These are phyloP conservation scores for Xylaria polymorpha DNA, from an alignment of 2,329 filamentous ascomycete species.

Conservation along the genomic window DNA sequence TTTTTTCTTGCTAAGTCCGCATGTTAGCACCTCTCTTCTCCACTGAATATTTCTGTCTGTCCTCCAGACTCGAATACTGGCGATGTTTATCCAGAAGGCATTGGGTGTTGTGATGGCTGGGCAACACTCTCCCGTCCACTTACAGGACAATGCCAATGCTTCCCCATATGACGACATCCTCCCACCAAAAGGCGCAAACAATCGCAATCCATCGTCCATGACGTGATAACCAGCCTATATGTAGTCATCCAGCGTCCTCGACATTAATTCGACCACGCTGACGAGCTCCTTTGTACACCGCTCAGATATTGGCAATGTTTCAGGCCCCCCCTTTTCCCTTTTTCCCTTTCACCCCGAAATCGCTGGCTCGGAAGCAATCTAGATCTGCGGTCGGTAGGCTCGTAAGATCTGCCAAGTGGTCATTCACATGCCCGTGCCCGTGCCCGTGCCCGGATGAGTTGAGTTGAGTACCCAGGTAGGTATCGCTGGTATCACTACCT, in stretches of 20 bases:
- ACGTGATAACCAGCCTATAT: conserved; percentile 37
- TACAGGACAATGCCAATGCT: neutral
- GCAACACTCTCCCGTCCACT: neutral
- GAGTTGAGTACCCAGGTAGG: too few species aligned
- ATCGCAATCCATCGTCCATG: conserved; percentile 31
- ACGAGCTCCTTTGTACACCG: conserved; percentile 24
- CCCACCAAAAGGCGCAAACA: conserved; percentile 27
- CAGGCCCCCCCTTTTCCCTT: conserved; percentile 2
- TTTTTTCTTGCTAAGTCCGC: neutral
- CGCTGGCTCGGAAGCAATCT: conserved; percentile 17
- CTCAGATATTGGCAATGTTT: conserved; percentile 20
- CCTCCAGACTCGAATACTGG: neutral
- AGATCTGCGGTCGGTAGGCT: conserved; percentile 13
- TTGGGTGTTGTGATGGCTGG: neutral
- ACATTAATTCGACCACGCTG: conserved; percentile 27
- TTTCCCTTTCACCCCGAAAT: conserved; percentile 22
- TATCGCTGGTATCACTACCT: too few species aligned
- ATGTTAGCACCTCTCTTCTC: neutral
- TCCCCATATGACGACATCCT: conserved; percentile 34
- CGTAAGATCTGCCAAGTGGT: neutral
- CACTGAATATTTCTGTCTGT: neutral
- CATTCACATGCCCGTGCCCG: neutral
- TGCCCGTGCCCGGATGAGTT: neutral
- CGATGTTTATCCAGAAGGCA: neutral
- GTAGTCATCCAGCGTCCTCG: conserved; percentile 31